Conservation (phyloP, 116 monocot genomes). For the Zostera marina region DNA sequence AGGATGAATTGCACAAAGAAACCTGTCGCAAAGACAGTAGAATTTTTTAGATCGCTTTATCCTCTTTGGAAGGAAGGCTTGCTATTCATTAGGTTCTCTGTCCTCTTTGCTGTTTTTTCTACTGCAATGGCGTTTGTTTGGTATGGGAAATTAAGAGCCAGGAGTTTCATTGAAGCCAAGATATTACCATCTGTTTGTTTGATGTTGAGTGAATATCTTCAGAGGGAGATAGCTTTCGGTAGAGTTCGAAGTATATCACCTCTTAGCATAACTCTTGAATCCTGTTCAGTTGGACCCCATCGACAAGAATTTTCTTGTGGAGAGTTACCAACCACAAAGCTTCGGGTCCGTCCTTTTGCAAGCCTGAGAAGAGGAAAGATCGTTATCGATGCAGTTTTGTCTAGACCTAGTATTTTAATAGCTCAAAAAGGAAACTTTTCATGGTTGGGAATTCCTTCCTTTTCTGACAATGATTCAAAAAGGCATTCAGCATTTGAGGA, state of each 20-base stretch:
- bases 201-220: slow-evolving; percentile 60
- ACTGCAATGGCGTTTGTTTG: slow-evolving; percentile 53
- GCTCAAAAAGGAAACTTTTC: slow-evolving; percentile 90
- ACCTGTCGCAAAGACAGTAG: slow-evolving; percentile 23
- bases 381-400: slow-evolving; percentile 75
- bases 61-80: slow-evolving; percentile 74
- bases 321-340: slow-evolving; percentile 53
- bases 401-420: slow-evolving; percentile 50
- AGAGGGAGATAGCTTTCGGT: slow-evolving; percentile 70
- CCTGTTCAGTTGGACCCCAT: slow-evolving; percentile 80
- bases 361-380: slow-evolving; percentile 83
- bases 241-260: slow-evolving; percentile 74
- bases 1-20: slow-evolving; percentile 33
- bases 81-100: slow-evolving; percentile 55
- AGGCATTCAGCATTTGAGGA: slow-evolving; percentile 56
- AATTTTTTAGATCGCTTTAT: slow-evolving; percentile 23
- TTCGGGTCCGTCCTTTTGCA: slow-evolving; percentile 68
- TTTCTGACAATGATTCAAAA: slow-evolving; percentile 28
- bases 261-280: slow-evolving; percentile 60
- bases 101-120: slow-evolving; percentile 59
- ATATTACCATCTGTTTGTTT: slow-evolving; percentile 76
- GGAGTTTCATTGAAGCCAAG: slow-evolving; percentile 40
- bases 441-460: slow-evolving; percentile 76
- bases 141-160: slow-evolving; percentile 60
- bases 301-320: slow-evolving; percentile 87